Percentiles rank a stretch among this genome's conserved stretches.
Evolutionary conservation across 2,329 filamentous ascomycete species (phyloP).

Genomic region (Talaromyces sp.): DNA sequence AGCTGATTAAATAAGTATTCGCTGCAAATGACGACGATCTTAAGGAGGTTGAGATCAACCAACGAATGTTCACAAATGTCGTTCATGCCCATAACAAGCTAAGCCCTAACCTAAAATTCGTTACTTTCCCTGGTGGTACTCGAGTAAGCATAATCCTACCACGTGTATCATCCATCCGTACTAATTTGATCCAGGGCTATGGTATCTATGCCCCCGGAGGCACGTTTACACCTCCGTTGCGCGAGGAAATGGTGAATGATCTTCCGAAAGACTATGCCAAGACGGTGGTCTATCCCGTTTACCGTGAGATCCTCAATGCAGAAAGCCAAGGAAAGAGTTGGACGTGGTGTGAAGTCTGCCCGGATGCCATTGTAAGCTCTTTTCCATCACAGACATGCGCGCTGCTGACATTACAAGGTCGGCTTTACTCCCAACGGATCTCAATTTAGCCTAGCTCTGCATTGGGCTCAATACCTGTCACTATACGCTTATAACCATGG

Average conservation of each 20-base stretch:
- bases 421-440: conserved; percentile 32
- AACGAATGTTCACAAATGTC: not conserved
- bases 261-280: conserved; percentile 20
- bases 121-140: not conserved
- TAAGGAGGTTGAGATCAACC: not conserved
- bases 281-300: conserved; percentile 31
- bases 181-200: not conserved
- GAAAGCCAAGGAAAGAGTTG: not conserved
- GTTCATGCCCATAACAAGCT: not conserved
- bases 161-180: not conserved
- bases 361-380: not conserved
- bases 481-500: conserved; percentile 28
- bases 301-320: conserved; percentile 14
- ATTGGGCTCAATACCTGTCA: conserved; percentile 31
- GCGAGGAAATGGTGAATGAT: not conserved
- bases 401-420: conserved; percentile 16
- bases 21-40: not conserved
- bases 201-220: not conserved
- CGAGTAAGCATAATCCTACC: not conserved
- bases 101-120: not conserved
- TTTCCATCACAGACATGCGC: not conserved
- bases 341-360: not conserved
- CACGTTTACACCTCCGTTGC: not conserved
- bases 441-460: conserved; percentile 28
- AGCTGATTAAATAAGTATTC: not conserved